Base-by-base conservation (phyloP, 1,139 yeast genomes). In the Candida frijolesensis region DNA sequence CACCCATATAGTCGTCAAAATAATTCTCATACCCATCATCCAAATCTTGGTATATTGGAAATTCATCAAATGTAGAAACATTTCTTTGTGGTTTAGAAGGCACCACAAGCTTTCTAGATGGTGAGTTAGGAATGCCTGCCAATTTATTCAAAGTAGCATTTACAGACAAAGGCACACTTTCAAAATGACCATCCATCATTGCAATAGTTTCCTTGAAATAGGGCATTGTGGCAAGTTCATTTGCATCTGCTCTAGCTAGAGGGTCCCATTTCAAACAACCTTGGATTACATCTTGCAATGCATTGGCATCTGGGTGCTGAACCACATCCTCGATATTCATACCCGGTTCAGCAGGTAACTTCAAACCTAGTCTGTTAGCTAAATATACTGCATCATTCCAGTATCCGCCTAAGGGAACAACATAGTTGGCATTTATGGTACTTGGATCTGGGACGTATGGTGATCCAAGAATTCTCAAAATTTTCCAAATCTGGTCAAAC, bases 231-330 rank as follows among this genome's bases (percentile, higher is more conserved):
- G 82, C 70, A 29, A 86, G 54, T 6, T 65, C 66, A 4, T 68
- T 71, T 3, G 78, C 83, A 48, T 76, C 74, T 1, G 80, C 75
- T 58, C 94, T 73, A 6, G 67, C 61, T 29, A 68, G 65, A 1
- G 92, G 91, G 62, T 85, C 81, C 94, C 94, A 86, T 11, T 74
- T 66, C 30, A 86, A 70, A 60, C 91, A 86, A 0, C 70, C 66
- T 58, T 75, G 73, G n/a, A 85, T 74, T 2, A 84, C 81, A 16
- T 79, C 78, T 44, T 74, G 70, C 44, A 85, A 70, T 7, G 68
- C 70, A 16, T 47, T 47, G 30, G 66, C 61, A 8, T 51, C 55
- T 1, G 66, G 56, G 30, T 59, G 52, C 1, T 69, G 68, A 29
- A 74, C 51, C 4, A 76, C 53, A 14, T 70, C 65, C 10, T 58